Evolutionary conservation across 179 eudicot species (phyloP).

Genomic region (Silene coronaria): DNA sequence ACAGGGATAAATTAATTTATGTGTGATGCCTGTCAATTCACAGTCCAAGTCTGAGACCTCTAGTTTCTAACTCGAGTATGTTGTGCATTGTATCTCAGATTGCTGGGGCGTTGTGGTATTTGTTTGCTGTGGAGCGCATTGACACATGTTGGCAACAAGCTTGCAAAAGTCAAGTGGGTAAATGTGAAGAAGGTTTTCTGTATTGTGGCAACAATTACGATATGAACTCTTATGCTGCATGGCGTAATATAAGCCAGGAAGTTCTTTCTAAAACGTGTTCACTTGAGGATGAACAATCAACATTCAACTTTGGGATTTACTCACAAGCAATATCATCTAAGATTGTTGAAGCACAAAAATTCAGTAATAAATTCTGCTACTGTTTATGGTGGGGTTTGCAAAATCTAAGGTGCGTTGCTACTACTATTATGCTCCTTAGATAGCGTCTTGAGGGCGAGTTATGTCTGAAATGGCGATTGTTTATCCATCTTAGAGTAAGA

Average conservation of each 20-base stretch:
- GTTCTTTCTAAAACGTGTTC: conserved; percentile 30
- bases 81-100: conserved; percentile 23
- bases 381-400: conserved; percentile 53
- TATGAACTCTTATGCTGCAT: conserved; percentile 2
- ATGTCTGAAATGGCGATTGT: no score
- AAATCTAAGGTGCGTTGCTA: conserved; percentile 35
- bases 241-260: conserved; percentile 32
- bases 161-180: conserved; percentile 26
- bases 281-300: conserved; percentile 16
- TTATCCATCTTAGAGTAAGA: no score
- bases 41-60: neutral
- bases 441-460: no score
- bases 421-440: neutral
- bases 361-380: conserved; percentile 37
- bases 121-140: conserved; percentile 43
- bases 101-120: conserved; percentile 43
- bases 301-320: conserved; percentile 37
- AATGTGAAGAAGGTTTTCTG: conserved; percentile 23
- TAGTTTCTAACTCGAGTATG: conserved; percentile 6
- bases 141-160: conserved; percentile 43
- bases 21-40: neutral
- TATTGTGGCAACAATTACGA: conserved; percentile 26
- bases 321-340: conserved; percentile 33
- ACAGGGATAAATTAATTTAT: neutral
- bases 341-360: conserved; percentile 30